Base-by-base conservation (phyloP, 2,329 filamentous ascomycete genomes). In the Colletotrichum lindemuthianum region DNA sequence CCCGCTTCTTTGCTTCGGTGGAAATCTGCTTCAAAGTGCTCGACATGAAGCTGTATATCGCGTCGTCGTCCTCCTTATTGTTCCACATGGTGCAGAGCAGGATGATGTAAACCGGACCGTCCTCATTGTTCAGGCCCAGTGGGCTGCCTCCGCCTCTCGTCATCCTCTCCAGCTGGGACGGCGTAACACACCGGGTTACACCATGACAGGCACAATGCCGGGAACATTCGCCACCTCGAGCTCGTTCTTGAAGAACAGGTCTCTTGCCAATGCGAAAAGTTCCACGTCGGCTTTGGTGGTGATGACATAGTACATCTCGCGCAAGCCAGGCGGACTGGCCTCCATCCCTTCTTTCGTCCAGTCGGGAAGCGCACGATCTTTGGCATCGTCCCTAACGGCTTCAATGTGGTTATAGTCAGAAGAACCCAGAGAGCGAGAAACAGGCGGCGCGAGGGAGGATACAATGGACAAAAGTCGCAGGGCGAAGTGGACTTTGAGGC, bases 131-230 rank as follows among this genome's bases (percentile, higher is more conserved):
- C 4, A 80, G 65, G 2, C 76, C 77, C 3, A 80, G 69, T 1
- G 77, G 66, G 58, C 80, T 81, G 33, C 77, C 76, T 1, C 78
- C 79, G n/a, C 73, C 72, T 55, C 76, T 75, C 48, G 66, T 66
- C 65, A 80, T 77, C 16, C 73, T 60, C 5, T 72, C 69, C 7
- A 75, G 74, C 65, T 78, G 70, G 41, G 74, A 73, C 7, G 72
- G 72, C 0, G 80, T 78, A 52, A 84, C 76, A 11, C 77, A 79
- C 65, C 85, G 81, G 51, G 78, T 72, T n/a, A n/a, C 53, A 70
- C 69, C 45, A 69, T 73, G 57, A 64, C 69, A 3, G 77, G 75
- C 3, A 72, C 37, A 0, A 72, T 67, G 3, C 70, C 73, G 1
- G 68, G 47, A 9, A 72, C 59, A 12, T 70, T 63, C 4, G 67